phyloP scores from a whole-genome alignment of 2,329 filamentous ascomycete genomes.

The Trichoderma koningii region DNA sequence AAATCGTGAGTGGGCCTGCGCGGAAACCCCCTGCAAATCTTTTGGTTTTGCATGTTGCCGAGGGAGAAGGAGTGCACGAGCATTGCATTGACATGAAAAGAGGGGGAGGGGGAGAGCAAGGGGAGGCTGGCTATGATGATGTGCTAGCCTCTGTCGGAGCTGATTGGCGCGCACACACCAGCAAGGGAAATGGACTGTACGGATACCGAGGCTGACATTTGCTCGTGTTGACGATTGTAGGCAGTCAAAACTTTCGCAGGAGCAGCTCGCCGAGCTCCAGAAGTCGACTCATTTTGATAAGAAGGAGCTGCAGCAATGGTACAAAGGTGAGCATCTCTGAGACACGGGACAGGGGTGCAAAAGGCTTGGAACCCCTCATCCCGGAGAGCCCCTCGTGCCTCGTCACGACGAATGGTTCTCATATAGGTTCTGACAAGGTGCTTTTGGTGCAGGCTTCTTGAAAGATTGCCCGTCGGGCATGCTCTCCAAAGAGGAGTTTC shows the following conservation, averaged over 20 bases:
- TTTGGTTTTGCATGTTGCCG: slow-evolving; percentile 7
- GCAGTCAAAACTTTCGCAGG: slow-evolving; percentile 96
- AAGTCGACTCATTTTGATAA: slow-evolving; percentile 98
- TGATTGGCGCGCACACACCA: background rate
- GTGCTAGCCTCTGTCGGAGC: background rate
- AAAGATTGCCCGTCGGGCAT: slow-evolving; percentile 98
- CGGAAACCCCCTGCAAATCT: background rate
- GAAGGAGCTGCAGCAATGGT: slow-evolving; percentile 99
- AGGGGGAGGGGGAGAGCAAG: background rate
- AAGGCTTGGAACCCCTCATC: background rate
- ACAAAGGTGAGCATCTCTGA: slow-evolving; percentile 74
- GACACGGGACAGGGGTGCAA: background rate
- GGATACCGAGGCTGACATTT: slow-evolving; percentile 5
- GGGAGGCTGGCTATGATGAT: background rate
- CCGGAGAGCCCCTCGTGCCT: background rate
- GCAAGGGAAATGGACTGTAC: no score
- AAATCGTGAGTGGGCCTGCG: slow-evolving; percentile 28
- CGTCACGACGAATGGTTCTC: background rate
- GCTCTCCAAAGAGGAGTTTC: slow-evolving; percentile 97
- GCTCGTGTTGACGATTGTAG: slow-evolving; percentile 48
- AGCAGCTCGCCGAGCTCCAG: slow-evolving; percentile 93
- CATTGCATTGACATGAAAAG: background rate
- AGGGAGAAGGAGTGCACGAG: background rate
- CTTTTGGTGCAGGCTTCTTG: slow-evolving; percentile 71
- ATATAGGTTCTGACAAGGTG: background rate